Percentiles rank a stretch among this genome's conserved stretches.
Conservation (phyloP, 768 basidiomycete genomes). For the Phlebiopsis flavidoalba region DNA sequence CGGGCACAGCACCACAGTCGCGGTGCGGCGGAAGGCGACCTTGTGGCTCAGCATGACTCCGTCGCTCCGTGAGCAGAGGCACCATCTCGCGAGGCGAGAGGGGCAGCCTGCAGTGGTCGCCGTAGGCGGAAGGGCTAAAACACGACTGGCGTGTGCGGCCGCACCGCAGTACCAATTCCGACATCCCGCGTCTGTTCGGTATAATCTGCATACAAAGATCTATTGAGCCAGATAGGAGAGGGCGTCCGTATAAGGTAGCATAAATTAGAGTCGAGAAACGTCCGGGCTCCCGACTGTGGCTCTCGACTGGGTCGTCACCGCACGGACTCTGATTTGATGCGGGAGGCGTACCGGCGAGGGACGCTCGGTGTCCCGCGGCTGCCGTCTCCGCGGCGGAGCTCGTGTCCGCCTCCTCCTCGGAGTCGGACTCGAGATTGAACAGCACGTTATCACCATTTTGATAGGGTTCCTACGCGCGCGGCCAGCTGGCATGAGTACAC, state of each 20-base stretch:
- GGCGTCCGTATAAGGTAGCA: neutral
- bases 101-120: neutral
- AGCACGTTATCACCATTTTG: neutral
- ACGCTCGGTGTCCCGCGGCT: neutral
- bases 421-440: slow-evolving; percentile 3
- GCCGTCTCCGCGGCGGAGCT: neutral
- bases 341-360: neutral
- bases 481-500: neutral
- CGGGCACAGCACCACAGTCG: neutral
- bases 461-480: neutral
- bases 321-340: neutral
- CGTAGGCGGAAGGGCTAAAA: neutral
- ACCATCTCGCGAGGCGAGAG: neutral
- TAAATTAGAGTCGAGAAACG: neutral
- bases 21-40: neutral
- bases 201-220: neutral
- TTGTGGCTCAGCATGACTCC: neutral
- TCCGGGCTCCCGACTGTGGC: neutral
- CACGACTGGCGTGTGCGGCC: neutral
- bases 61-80: neutral
- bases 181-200: neutral
- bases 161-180: neutral
- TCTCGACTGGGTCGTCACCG: neutral
- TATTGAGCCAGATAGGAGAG: neutral
- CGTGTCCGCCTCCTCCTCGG: neutral